A percentile compares a stretch with the other conserved stretches of the same genome.
Conservation (phyloP, 2,329 filamentous ascomycete genomes). For the Aaosphaeria arxii region DNA sequence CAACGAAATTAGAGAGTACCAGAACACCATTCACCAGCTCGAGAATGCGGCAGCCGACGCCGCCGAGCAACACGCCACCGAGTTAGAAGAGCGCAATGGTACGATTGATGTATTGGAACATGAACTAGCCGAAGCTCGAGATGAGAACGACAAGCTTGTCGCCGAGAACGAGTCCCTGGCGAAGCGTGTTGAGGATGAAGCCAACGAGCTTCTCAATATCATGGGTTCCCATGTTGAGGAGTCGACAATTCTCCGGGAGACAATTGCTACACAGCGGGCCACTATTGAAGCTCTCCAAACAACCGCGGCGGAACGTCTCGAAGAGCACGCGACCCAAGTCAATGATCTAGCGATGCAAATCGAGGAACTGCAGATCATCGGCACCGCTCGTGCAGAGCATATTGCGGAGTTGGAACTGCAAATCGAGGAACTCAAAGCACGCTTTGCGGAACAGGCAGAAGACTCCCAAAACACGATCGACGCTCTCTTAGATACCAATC, state of each 20-base stretch:
- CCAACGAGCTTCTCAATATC: constrained; percentile 28
- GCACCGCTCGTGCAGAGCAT: constrained; percentile 28
- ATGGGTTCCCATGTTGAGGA: constrained; percentile 22
- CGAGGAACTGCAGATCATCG: constrained; percentile 32
- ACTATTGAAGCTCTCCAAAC: constrained; percentile 36
- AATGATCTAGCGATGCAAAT: constrained; percentile 26
- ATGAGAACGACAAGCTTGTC: constrained; percentile 22
- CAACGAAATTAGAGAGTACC: constrained; percentile 37
- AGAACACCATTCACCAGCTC: constrained; percentile 38
- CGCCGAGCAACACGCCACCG: constrained; percentile 18
- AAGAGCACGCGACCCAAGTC: constrained; percentile 23
- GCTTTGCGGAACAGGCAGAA: constrained; percentile 23
- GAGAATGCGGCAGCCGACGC: constrained; percentile 20
- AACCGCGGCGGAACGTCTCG: constrained; percentile 15
- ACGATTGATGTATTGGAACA: constrained; percentile 18
- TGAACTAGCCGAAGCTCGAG: constrained; percentile 14
- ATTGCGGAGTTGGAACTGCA: constrained; percentile 30
- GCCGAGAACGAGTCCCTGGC: constrained; percentile 27
- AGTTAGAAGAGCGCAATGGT: constrained; percentile 17
- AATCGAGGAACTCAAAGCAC: constrained; percentile 30
- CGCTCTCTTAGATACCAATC: constrained; percentile 22
- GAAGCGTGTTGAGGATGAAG: constrained; percentile 25
- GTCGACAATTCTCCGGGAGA: constrained; percentile 32
- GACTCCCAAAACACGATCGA: constrained; percentile 31
- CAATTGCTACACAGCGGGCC: constrained; percentile 36